Base-by-base conservation (phyloP, 495 filamentous ascomycete species). In the Aspergillus steynii region DNA sequence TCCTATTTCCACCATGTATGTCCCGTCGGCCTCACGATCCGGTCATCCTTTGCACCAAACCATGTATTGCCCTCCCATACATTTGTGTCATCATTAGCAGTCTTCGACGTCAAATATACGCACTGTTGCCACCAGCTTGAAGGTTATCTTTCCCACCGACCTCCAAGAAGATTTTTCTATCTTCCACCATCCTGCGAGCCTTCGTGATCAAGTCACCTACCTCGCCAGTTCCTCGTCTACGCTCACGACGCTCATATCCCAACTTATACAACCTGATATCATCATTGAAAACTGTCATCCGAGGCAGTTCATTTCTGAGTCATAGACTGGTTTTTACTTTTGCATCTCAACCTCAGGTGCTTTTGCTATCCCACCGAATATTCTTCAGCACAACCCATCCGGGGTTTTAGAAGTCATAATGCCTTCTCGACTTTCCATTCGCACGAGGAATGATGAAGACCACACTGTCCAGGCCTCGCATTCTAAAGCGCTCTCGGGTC, bases 391-490 rank as follows among this genome's bases (percentile, higher is more conserved):
- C 6, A 31, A 7, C 3, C 5, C 45, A 42, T 47, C 48, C 14
- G 42, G 31, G 51, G 58, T 59, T 28, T 56, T 61, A 8, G 54
- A 45, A 1, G 20, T 50, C 34, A 57, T 62, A 53, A 58, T 55
- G 27, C 71, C 74, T 45, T 51, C 72, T 28, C 73, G 62, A 42
- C 64, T 77, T 48, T 75, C 74, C 37, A 55, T 79, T 10, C 65
- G 67, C 50, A 75, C 73, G 7, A 34, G 55, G 15, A 27, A 58
- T 6, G 62, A 68, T 14, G 42, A 64, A 60, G 66, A 52, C 32
- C 58, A 66, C 37, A 55, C 56, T 15, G 28, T 59, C 29, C 55
- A 59, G 6, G 26, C 58, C 14, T 64, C 61, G 28, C 58, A 55
- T 5, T 45, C 62, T 25, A 61, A 57, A 14, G 64, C 65, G 29